Conservation (phyloP, 495 filamentous ascomycete genomes). For the Zalerion maritima region DNA sequence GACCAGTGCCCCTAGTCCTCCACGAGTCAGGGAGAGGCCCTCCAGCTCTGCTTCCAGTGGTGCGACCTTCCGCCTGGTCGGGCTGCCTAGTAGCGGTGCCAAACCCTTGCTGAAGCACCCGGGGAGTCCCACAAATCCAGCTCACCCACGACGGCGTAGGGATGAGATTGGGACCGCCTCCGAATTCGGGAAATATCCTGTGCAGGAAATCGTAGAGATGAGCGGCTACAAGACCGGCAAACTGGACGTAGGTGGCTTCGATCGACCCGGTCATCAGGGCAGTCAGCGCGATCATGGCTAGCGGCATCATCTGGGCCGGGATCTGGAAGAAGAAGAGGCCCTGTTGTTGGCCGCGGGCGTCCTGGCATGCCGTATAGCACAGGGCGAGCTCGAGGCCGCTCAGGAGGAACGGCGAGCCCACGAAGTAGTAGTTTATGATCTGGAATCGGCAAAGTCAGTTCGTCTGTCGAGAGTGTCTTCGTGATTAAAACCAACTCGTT, state of each 20-base stretch:
- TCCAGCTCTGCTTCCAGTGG: conserved; percentile 21
- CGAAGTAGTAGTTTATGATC: conserved; percentile 32
- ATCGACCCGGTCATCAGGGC: conserved; percentile 40
- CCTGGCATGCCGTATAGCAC: conserved; percentile 68
- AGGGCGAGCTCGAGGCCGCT: conserved; percentile 60
- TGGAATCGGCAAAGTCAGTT: conserved; percentile 19
- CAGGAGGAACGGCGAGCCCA: conserved; percentile 40
- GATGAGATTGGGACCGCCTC: conserved; percentile 58
- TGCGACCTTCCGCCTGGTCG: conserved; percentile 16
- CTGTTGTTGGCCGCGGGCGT: conserved; percentile 56
- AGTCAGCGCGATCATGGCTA: conserved; percentile 55
- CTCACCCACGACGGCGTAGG: conserved; percentile 52
- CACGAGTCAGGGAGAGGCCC: conserved; percentile 42
- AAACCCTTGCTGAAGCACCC: conserved; percentile 32
- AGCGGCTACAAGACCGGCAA: conserved; percentile 61
- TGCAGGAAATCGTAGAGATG: conserved; percentile 80
- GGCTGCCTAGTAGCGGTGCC: conserved; percentile 39
- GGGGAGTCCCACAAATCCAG: conserved; percentile 39
- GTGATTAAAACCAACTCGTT: too few species aligned
- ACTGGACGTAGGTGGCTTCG: conserved; percentile 34
- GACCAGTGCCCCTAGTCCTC: conserved; percentile 50
- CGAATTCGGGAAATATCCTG: conserved; percentile 68
- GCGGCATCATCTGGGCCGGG: conserved; percentile 58
- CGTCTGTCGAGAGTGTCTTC: too few species aligned
- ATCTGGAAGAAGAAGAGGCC: conserved; percentile 66